Evolutionary conservation across 1,284 basidiomycete species (phyloP).

Genomic region (Somion occarium): DNA sequence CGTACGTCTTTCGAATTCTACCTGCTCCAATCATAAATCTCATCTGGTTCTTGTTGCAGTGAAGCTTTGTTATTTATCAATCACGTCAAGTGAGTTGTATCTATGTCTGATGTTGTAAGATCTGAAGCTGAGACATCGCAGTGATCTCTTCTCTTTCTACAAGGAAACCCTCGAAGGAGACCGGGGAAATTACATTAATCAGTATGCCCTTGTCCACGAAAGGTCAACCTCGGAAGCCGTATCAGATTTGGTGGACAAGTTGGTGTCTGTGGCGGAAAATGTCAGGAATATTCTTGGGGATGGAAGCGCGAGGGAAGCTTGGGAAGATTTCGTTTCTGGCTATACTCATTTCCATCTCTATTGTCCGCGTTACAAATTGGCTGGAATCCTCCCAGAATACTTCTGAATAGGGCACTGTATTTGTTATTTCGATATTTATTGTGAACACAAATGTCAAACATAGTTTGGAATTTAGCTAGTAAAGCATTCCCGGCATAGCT

Average conservation of each 20-base stretch:
- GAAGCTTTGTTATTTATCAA: constrained; percentile 3
- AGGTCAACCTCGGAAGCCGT: constrained; percentile 8
- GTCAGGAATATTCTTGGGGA: constrained; percentile 13
- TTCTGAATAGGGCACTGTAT: too few relatives aligned
- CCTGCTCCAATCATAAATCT: neutral
- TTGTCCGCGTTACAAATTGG: constrained; percentile 8
- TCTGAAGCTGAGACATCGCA: neutral
- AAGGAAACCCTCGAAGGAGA: constrained; percentile 13
- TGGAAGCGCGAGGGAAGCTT: constrained; percentile 11
- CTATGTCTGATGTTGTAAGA: neutral
- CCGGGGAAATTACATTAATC: constrained; percentile 13
- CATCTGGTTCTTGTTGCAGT: neutral
- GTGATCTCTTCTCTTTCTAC: constrained; percentile 16
- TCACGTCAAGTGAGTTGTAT: constrained; percentile 2
- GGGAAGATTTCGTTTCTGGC: constrained; percentile 16
- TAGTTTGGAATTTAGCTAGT: too few relatives aligned
- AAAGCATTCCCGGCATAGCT: too few relatives aligned
- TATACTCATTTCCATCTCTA: constrained; percentile 13
- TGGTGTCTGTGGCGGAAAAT: constrained; percentile 10
- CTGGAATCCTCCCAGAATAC: constrained; percentile 3
- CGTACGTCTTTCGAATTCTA: neutral
- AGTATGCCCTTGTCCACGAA: constrained; percentile 10
- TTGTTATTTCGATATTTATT: too few relatives aligned
- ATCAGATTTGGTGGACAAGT: constrained; percentile 11
- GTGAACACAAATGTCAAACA: too few relatives aligned